Evolutionary conservation across 108 stramenopile genomes (phyloP).

Genomic region (Mayamaea pseudoterrestris): DNA sequence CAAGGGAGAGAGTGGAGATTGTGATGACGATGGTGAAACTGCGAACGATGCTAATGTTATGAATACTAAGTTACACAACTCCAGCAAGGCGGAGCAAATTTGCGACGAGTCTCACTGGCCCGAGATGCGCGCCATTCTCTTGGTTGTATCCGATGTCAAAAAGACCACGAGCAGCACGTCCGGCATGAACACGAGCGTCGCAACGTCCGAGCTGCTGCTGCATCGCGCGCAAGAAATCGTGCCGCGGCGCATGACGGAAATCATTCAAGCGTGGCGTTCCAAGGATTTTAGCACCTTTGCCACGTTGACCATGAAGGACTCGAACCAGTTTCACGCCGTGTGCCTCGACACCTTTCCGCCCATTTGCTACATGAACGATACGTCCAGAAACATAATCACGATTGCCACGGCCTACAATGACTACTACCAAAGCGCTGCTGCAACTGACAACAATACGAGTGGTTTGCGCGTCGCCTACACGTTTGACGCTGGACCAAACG

Average conservation of each 20-base stretch:
- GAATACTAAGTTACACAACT: no score
- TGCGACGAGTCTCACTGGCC: constrained; percentile 86
- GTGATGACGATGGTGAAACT: constrained; percentile 5
- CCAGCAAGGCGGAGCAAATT: constrained; percentile 6
- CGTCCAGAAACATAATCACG: constrained; percentile 46
- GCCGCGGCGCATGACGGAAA: constrained; percentile 67
- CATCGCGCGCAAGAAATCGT: constrained; percentile 80
- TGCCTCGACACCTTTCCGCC: constrained; percentile 99
- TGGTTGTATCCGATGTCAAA: constrained; percentile 88
- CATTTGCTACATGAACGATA: constrained; percentile 98
- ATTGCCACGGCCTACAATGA: constrained; percentile 80
- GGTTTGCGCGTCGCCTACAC: constrained; percentile 90
- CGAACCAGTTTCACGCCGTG: constrained; percentile 95
- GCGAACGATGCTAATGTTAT: no score
- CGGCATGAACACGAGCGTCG: constrained; percentile 88
- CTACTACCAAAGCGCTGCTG: not conserved
- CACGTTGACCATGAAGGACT: constrained; percentile 89
- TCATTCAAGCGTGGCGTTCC: constrained; percentile 75
- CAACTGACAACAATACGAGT: constrained; percentile 34
- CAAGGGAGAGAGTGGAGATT: constrained; percentile 36
- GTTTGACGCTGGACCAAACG: constrained; percentile 99
- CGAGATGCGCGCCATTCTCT: constrained; percentile 85
- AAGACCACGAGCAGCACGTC: constrained; percentile 93
- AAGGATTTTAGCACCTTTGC: constrained; percentile 93
- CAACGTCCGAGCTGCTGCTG: constrained; percentile 72